phyloP scores from a whole-genome alignment of 2,329 filamentous ascomycete species.

The Chalara sp. region DNA sequence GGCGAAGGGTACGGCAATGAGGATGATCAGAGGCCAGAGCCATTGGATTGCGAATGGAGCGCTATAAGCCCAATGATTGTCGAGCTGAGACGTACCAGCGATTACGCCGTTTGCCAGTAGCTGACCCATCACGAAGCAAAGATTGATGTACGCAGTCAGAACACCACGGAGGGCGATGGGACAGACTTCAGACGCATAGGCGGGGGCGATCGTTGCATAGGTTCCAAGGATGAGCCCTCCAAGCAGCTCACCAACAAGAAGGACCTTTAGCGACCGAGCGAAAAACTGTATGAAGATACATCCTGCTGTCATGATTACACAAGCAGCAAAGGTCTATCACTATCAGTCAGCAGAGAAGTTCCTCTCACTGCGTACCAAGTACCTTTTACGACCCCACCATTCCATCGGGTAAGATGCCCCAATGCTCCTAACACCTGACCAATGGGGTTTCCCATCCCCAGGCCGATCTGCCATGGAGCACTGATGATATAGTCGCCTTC shows the following conservation, averaged over 20 bases:
- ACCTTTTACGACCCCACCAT: conserved; percentile 13
- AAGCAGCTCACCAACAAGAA: conserved; percentile 17
- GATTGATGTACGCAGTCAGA: conserved; percentile 43
- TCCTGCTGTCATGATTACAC: conserved; percentile 3
- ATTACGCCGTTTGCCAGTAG: conserved; percentile 41
- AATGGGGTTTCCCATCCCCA: conserved; percentile 21
- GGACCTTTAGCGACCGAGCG: conserved; percentile 6
- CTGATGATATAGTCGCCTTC: conserved; percentile 16
- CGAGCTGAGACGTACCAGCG: conserved; percentile 18
- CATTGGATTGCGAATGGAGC: conserved; percentile 38
- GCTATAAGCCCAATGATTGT: conserved; percentile 21
- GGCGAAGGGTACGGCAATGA: conserved; percentile 39
- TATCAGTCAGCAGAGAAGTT: too few species aligned
- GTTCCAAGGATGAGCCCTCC: conserved; percentile 42
- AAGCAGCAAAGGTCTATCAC: background rate
- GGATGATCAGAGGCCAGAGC: conserved; percentile 41
- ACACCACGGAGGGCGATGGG: conserved; percentile 45
- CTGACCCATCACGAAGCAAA: conserved; percentile 44
- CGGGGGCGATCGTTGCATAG: conserved; percentile 35
- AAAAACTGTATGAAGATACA: conserved; percentile 17
- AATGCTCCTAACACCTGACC: conserved; percentile 33
- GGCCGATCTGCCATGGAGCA: conserved; percentile 20
- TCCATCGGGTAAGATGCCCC: conserved; percentile 34
- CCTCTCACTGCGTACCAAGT: background rate
- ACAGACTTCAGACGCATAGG: conserved; percentile 39